Evolutionary conservation across 495 filamentous ascomycete genomes (phyloP).

Genomic region (Astrocystis sublimbata): DNA sequence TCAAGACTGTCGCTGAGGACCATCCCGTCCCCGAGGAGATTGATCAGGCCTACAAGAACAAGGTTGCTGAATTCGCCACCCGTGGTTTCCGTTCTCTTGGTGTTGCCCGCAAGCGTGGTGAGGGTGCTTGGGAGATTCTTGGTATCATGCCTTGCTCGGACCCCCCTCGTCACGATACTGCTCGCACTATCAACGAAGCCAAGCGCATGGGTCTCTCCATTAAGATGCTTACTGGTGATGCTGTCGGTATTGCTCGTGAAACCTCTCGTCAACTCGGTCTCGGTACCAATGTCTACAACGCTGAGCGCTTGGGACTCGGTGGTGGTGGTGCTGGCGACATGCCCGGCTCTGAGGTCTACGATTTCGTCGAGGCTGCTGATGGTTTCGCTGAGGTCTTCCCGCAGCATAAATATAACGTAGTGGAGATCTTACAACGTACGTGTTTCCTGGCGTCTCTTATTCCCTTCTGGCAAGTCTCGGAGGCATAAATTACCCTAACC

Average conservation of each 20-base stretch:
- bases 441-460: too few relatives aligned
- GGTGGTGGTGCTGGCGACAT: constrained; percentile 88
- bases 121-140: constrained; percentile 81
- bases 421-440: constrained; percentile 95
- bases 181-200: constrained; percentile 86
- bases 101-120: constrained; percentile 81
- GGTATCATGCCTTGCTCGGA: constrained; percentile 94
- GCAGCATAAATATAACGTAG: constrained; percentile 97
- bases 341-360: constrained; percentile 88
- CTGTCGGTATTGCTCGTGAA: constrained; percentile 88
- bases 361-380: constrained; percentile 93
- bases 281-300: constrained; percentile 92
- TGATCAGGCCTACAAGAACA: constrained; percentile 80
- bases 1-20: constrained; percentile 81
- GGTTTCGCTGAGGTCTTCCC: constrained; percentile 96
- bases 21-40: constrained; percentile 71
- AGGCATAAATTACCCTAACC: too few relatives aligned
- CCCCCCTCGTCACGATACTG: constrained; percentile 88
- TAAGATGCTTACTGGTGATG: constrained; percentile 97
- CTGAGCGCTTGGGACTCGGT: constrained; percentile 78
- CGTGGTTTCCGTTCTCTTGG: constrained; percentile 92
- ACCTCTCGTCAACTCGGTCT: constrained; percentile 88
- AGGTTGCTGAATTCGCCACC: constrained; percentile 84
- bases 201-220: constrained; percentile 83
- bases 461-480: too few relatives aligned